phyloP scores from a whole-genome alignment of 352 stramenopile genomes.

The Globisporangium yorkense region DNA sequence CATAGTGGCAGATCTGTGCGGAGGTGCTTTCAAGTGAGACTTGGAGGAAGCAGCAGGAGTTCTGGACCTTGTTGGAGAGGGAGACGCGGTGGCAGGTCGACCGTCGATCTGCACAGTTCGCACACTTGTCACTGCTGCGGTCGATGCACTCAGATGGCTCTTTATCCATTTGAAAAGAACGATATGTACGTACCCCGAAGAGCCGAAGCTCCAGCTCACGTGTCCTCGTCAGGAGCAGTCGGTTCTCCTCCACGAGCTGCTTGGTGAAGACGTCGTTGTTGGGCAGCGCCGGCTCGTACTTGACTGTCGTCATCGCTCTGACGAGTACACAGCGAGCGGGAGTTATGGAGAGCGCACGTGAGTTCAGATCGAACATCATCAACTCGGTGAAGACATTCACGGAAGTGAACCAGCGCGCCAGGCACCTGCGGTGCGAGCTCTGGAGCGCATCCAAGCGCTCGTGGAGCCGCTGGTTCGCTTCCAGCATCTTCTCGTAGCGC shows the following conservation, averaged over 20 bases:
- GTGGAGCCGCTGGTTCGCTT: constrained; percentile 30
- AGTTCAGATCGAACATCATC: background rate
- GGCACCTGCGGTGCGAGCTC: constrained; percentile 28
- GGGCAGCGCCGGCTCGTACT: constrained; percentile 43
- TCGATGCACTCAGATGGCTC: background rate
- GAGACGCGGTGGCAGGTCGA: background rate
- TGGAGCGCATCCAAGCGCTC: constrained; percentile 26
- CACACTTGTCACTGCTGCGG: background rate
- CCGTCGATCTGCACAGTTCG: constrained; percentile 1
- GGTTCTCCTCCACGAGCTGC: constrained; percentile 60
- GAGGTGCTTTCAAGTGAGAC: background rate
- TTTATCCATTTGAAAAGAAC: background rate
- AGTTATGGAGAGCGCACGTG: background rate
- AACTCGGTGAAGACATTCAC: background rate
- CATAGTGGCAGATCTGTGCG: background rate
- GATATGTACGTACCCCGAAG: constrained; percentile 22
- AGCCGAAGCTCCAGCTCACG: constrained; percentile 35
- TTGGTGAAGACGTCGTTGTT: constrained; percentile 66
- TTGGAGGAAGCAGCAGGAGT: background rate
- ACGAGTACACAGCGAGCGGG: background rate
- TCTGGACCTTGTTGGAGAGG: background rate
- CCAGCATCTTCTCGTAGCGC: constrained; percentile 29
- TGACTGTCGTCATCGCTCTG: constrained; percentile 42
- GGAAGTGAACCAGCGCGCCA: background rate
- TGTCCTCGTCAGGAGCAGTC: constrained; percentile 25